Evolutionary conservation across 176 grass and related monocot species (phyloP), one percentile per base, ranked within the genome.

Genomic region (Triticum monococcum): DNA sequence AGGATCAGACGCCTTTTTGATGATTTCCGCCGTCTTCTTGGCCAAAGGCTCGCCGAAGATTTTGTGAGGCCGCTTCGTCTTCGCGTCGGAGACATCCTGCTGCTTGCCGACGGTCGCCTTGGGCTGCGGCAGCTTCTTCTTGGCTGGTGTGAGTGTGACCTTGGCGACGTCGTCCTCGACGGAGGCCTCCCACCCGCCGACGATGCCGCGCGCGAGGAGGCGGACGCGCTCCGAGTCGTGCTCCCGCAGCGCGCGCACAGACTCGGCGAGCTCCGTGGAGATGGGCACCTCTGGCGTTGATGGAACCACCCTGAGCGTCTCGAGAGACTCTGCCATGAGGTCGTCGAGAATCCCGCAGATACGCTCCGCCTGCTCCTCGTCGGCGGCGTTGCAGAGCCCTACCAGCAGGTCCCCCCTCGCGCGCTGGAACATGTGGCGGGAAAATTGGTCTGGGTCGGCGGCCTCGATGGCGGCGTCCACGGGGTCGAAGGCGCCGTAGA

Each of bases 171-270:
- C 75, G 11, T 57, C 16, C 64, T 70, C 17, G n/a, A 43, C 48
- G n/a, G 84, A 59, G 0, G 64, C 17, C 64, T 36, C 80, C 52
- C 85, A 86, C 18, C 8, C 5, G 24, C 11, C 1, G 3, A 80
- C 7, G 37, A 80, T 33, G 28, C 33, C 68, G 38, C 40, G 7
- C 13, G 85, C 85, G 57, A 87, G 78, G 38, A 69, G 2, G 6
- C 68, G 85, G 40, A 81, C 13, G 7, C 41, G 38, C 22, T 25
- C 68, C 5, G 85, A 87, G 13, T 64, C 38, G 78, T 87, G 85
- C 18, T 22, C 17, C 57, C 22, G 43, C 38, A 87, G 57, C 20
- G 57, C 22, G 22, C 22, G 20, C 38, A 81, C 26, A 22, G 38
- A 30, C 67, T 25, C 30, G 8, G 38, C 57, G 28, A 87, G 28